Evolutionary conservation across 805 yeast genomes (phyloP), one percentile per base, ranked within the genome.

Genomic region (Brettanomyces nanus): DNA sequence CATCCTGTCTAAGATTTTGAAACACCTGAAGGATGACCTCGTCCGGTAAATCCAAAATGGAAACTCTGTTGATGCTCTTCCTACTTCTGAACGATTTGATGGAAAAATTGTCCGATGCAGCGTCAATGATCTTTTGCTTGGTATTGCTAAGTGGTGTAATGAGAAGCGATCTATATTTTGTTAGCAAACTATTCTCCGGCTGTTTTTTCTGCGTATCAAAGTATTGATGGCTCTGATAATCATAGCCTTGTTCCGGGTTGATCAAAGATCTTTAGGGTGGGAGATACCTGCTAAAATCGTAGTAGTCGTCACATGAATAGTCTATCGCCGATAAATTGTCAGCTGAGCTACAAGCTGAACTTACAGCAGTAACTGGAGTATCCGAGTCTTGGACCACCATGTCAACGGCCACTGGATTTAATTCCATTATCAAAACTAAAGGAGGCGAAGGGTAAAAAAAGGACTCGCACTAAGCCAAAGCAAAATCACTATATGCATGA

Each of bases 211-310:
- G 41, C 3, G 47, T 39, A 37, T 56, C 59, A 4, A 59, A 45
- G 30, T 69, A 59, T 31, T 61, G 52, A 44, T 68, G 77, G 4
- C 69, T 63, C 35, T 59, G 56, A 52, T 74, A 74, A 49, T 74
- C 80, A 48, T 71, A 74, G 17, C 65, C 58, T 9, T 67, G 66
- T 35, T 56, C 59, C 1, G 79, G 79, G 30, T 63, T 65, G 20
- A 74, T 53, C 20, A 74, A 58, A 4, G 77, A 72, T 31, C 78
- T 59, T 50, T 74, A 74, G 2, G 78, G 71, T 6, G 77, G 77
- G 19, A 72, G 56, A 48, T 65, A 62, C 17, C 47, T 35, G 25
- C 47, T 44, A 33, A 50, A 38, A 32, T 50, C 53, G 28, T 52
- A 49, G 5, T n/a, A n/a, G n/a, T n/a, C 42, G 33, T 13, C 46